A percentile compares a stretch with the other conserved stretches of the same genome.
These are phyloP conservation scores for Boeremia lycopersici DNA, from an alignment of 2,329 filamentous ascomycete species.

Conservation along the genomic window DNA sequence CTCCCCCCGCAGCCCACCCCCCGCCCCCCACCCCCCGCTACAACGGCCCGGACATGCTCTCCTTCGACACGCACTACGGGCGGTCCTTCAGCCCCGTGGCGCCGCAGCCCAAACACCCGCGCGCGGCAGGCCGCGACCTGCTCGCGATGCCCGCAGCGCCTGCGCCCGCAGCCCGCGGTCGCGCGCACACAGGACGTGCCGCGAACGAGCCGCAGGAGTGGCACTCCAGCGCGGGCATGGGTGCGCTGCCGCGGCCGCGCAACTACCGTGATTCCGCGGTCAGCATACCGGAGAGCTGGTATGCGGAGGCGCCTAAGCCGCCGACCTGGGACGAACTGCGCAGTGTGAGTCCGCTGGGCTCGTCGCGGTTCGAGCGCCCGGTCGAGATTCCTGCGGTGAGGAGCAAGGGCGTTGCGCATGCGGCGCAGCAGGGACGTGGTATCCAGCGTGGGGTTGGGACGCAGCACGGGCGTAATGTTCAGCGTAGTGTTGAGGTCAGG, in stretches of 20 bases:
- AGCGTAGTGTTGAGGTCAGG: no score
- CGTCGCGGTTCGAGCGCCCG: slow-evolving; percentile 4
- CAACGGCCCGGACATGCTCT: not conserved
- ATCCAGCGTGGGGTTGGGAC: no score
- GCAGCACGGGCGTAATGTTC: no score
- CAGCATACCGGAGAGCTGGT: no score
- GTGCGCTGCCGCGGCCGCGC: not conserved
- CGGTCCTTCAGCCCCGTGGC: not conserved
- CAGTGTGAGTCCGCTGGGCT: slow-evolving; percentile 9
- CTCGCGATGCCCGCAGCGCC: not conserved
- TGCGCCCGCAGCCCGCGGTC: not conserved
- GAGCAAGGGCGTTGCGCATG: not conserved
- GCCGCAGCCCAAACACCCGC: not conserved
- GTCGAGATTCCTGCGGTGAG: not conserved
- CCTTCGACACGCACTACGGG: not conserved
- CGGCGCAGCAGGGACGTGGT: no score
- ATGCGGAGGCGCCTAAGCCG: no score
- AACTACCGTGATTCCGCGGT: not conserved
- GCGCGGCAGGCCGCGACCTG: not conserved
- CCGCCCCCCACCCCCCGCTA: not conserved
- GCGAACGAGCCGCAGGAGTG: no score
- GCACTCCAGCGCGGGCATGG: not conserved
- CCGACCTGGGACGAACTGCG: not conserved
- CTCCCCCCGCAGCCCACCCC: not conserved
- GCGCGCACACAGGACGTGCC: no score